phyloP scores from a whole-genome alignment of 148 eudicot species.

The Oxyria digyna region DNA sequence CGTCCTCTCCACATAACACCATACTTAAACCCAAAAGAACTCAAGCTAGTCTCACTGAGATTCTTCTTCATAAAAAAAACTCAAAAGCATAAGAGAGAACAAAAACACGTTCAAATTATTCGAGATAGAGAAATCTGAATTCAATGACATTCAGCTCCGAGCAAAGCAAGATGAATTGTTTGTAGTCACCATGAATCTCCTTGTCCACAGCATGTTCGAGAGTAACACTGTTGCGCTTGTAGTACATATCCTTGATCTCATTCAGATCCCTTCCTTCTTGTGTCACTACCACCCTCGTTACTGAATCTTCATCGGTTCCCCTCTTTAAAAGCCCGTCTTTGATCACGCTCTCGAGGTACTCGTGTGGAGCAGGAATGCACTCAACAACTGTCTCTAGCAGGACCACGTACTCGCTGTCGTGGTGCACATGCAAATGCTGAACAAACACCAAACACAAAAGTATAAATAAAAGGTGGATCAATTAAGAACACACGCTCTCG shows the following conservation, averaged over 20 bases:
- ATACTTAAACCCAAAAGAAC: too few species aligned
- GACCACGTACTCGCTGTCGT: constrained; percentile 29
- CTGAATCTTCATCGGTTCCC: too few species aligned
- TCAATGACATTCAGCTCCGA: constrained; percentile 37
- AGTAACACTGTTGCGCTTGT: constrained; percentile 59
- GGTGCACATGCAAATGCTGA: too few species aligned
- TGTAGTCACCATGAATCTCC: constrained; percentile 60
- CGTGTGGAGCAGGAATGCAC: constrained; percentile 50
- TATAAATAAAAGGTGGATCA: too few species aligned
- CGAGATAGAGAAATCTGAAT: neutral
- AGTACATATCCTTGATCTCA: constrained; percentile 43
- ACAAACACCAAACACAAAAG: too few species aligned
- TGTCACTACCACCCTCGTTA: too few species aligned
- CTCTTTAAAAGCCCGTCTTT: too few species aligned
- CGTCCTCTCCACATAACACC: too few species aligned
- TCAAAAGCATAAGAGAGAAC: too few species aligned
- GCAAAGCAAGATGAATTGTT: constrained; percentile 61
- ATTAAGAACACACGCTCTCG: constrained; percentile 60
- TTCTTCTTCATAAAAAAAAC: too few species aligned
- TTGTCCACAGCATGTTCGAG: constrained; percentile 49
- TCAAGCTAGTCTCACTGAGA: too few species aligned
- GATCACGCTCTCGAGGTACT: constrained; percentile 77
- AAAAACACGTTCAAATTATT: neutral
- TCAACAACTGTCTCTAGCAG: constrained; percentile 38
- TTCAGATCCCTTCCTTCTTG: constrained; percentile 62